A percentile compares a stretch with the other conserved stretches of the same genome.
Conservation (phyloP, 768 basidiomycete species). For the Multifurca ochricompacta region DNA sequence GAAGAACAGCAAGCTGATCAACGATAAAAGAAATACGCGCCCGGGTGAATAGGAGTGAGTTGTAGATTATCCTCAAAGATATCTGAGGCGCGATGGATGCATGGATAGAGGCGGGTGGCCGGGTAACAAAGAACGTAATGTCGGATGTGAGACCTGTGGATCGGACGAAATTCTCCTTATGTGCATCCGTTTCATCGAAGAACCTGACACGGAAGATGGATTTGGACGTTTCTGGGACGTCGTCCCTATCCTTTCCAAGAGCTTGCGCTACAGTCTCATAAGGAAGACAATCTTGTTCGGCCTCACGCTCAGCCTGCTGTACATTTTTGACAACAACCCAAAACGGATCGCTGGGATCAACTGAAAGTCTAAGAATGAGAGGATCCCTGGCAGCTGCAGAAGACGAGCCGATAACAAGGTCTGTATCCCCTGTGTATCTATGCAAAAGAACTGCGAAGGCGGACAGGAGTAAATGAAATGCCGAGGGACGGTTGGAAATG, state of each 20-base stretch:
- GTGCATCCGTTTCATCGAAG: conserved; percentile 83
- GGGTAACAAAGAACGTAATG: conserved; percentile 81
- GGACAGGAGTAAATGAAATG: conserved; percentile 88
- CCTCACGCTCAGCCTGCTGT: conserved; percentile 76
- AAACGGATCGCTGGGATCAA: conserved; percentile 83
- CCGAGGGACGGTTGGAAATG: conserved; percentile 50
- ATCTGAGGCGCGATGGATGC: conserved; percentile 66
- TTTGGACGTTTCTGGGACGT: conserved; percentile 39
- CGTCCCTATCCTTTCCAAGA: conserved; percentile 58
- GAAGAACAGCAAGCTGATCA: conserved; percentile 75
- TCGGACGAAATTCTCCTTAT: conserved; percentile 64
- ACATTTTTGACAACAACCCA: conserved; percentile 84
- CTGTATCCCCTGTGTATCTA: conserved; percentile 92
- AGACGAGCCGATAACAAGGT: conserved; percentile 86
- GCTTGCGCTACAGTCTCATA: conserved; percentile 70
- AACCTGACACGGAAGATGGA: conserved; percentile 93
- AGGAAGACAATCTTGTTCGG: conserved; percentile 72
- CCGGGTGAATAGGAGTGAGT: conserved; percentile 86
- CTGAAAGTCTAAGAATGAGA: conserved; percentile 71
- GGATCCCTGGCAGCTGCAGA: conserved; percentile 69
- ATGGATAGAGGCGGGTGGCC: conserved; percentile 59
- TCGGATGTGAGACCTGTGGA: conserved; percentile 85
- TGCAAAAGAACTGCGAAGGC: conserved; percentile 88
- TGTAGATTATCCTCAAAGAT: conserved; percentile 82
- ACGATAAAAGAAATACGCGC: conserved; percentile 69